Evolutionary conservation across 2,329 filamentous ascomycete species (phyloP).

Genomic region (Pseudogymnoascus sp.): DNA sequence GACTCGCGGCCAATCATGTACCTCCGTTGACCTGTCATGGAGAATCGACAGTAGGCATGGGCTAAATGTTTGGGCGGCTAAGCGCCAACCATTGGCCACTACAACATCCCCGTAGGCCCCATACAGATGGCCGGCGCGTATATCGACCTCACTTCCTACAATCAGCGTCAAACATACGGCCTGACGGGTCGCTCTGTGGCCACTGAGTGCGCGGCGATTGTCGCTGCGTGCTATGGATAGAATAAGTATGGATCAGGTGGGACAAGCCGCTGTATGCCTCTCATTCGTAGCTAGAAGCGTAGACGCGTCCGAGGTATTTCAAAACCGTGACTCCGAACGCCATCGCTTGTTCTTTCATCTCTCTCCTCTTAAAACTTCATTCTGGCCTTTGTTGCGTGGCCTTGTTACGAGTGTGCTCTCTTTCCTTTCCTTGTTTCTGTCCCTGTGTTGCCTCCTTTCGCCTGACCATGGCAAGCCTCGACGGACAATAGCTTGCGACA

Average conservation of each 20-base stretch:
- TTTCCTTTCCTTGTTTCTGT: conserved; percentile 3
- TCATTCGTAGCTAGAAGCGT: conserved; percentile 1
- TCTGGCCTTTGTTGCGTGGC: background rate
- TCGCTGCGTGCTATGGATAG: conserved; percentile 5
- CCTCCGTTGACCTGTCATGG: background rate
- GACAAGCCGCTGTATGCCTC: background rate
- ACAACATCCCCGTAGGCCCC: background rate
- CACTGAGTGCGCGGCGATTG: conserved; percentile 4
- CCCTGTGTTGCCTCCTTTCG: background rate
- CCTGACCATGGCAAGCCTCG: background rate
- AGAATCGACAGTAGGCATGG: conserved; percentile 6
- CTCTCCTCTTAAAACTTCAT: conserved; percentile 4
- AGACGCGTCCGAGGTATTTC: background rate
- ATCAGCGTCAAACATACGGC: conserved; percentile 1
- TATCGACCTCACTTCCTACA: conserved; percentile 6
- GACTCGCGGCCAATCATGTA: background rate
- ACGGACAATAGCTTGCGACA: conserved; percentile 7
- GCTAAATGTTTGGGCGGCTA: conserved; percentile 4
- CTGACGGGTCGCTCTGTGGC: background rate
- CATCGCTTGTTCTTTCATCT: conserved; percentile 5
- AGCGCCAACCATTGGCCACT: conserved; percentile 3
- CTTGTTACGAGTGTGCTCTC: conserved; percentile 7
- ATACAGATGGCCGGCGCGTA: conserved; percentile 8
- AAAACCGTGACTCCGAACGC: background rate
- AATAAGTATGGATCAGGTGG: conserved; percentile 8